These are phyloP conservation scores for Chaetomiaceae sp. DNA, from an alignment of 2,329 filamentous ascomycete species.

Conservation along the genomic window DNA sequence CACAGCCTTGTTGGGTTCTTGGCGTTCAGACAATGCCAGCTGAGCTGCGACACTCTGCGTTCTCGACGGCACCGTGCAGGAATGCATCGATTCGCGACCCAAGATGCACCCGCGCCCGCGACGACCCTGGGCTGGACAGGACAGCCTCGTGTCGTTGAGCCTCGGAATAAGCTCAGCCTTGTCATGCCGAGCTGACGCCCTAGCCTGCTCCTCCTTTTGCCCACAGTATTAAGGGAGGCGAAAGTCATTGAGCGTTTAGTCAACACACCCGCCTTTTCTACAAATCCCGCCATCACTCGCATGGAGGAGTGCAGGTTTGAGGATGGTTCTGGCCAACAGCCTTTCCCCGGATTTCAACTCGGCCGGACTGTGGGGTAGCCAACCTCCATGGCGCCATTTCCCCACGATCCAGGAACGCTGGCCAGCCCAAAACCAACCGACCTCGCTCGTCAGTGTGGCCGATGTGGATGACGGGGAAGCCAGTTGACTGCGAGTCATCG, in stretches of 20 bases:
- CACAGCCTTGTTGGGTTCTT: slow-evolving; percentile 14
- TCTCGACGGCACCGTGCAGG: not conserved
- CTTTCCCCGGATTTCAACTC: not conserved
- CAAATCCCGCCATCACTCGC: too few relatives aligned
- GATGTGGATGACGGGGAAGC: not conserved
- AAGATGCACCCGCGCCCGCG: too few relatives aligned
- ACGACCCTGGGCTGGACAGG: too few relatives aligned
- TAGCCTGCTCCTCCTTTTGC: too few relatives aligned
- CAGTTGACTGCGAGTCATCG: too few relatives aligned
- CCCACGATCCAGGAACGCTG: not conserved
- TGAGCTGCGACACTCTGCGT: slow-evolving; percentile 5
- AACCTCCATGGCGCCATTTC: not conserved
- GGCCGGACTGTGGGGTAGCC: slow-evolving; percentile 4
- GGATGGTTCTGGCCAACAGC: not conserved
- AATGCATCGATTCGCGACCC: not conserved
- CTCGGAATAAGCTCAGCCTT: too few relatives aligned
- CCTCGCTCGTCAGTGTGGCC: slow-evolving; percentile 2
- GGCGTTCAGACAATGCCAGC: slow-evolving; percentile 5
- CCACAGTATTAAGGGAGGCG: too few relatives aligned
- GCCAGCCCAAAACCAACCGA: not conserved
- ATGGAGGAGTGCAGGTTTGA: not conserved
- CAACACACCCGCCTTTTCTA: too few relatives aligned
- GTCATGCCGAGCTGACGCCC: too few relatives aligned
- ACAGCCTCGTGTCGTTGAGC: too few relatives aligned
- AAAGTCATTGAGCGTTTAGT: too few relatives aligned